Conservation (phyloP, 2,329 filamentous ascomycete species). For the Podosphaera fusca region DNA sequence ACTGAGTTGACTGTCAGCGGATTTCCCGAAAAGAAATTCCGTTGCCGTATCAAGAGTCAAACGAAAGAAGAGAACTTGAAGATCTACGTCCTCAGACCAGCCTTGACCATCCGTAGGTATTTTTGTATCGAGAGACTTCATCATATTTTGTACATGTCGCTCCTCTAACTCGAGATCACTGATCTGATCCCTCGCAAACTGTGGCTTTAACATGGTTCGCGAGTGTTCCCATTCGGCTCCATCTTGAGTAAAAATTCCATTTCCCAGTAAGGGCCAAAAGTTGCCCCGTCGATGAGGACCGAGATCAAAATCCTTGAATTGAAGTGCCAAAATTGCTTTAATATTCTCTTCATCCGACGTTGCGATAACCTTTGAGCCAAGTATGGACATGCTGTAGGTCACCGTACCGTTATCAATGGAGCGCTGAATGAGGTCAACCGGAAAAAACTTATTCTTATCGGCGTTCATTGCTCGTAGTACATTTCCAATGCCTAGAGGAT, state of each 20-base stretch:
- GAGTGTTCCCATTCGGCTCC: slow-evolving; percentile 14
- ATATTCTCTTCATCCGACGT: slow-evolving; percentile 23
- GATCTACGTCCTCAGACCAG: slow-evolving; percentile 26
- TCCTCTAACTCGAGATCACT: slow-evolving; percentile 51
- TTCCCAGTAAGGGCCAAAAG: slow-evolving; percentile 18
- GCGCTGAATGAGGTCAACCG: slow-evolving; percentile 14
- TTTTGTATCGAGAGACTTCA: slow-evolving; percentile 33
- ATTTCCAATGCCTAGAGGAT: slow-evolving; percentile 12
- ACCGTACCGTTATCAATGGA: slow-evolving; percentile 15
- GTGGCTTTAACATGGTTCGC: slow-evolving; percentile 26
- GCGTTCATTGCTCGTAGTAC: slow-evolving; percentile 9
- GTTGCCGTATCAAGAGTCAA: slow-evolving; percentile 29
- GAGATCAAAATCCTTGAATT: slow-evolving; percentile 27
- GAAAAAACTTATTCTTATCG: slow-evolving; percentile 9
- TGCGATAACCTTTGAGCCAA: slow-evolving; percentile 7
- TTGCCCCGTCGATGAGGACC: slow-evolving; percentile 31
- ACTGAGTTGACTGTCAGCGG: slow-evolving; percentile 20
- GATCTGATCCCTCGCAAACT: slow-evolving; percentile 30
- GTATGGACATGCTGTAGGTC: slow-evolving; percentile 9
- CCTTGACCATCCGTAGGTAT: slow-evolving; percentile 23
- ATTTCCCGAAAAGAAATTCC: slow-evolving; percentile 31
- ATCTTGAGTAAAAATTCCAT: slow-evolving; percentile 15
- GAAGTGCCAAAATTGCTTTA: slow-evolving; percentile 28
- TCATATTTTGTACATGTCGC: slow-evolving; percentile 34
- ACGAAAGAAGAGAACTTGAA: slow-evolving; percentile 39